Evolutionary conservation across 2,329 filamentous ascomycete genomes (phyloP).

Genomic region (Ascochyta clinopodiicola): DNA sequence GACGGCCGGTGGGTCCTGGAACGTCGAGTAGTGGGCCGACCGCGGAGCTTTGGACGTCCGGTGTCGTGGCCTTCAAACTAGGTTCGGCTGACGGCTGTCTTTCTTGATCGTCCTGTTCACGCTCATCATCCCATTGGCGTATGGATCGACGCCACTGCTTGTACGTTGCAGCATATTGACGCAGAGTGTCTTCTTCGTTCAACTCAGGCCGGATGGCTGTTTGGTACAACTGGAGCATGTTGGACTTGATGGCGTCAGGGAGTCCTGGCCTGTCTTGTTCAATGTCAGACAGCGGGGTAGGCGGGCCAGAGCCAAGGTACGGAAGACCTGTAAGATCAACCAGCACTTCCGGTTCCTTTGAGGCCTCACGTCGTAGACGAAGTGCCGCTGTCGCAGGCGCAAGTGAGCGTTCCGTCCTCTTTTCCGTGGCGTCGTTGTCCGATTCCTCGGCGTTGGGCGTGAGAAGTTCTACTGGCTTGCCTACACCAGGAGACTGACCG

Average conservation of each 20-base stretch:
- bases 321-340: slow-evolving; percentile 54
- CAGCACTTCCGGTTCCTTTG: slow-evolving; percentile 44
- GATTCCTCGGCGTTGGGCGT: slow-evolving; percentile 47
- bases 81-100: slow-evolving; percentile 47
- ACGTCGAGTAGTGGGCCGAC: slow-evolving; percentile 38
- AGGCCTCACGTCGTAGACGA: slow-evolving; percentile 37
- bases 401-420: slow-evolving; percentile 31
- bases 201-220: slow-evolving; percentile 43
- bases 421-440: slow-evolving; percentile 40
- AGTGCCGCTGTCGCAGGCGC: slow-evolving; percentile 44
- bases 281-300: slow-evolving; percentile 52
- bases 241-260: slow-evolving; percentile 44
- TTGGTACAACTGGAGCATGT: slow-evolving; percentile 44
- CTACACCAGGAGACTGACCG: slow-evolving; percentile 23
- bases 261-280: slow-evolving; percentile 48
- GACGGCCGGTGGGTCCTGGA: slow-evolving; percentile 38
- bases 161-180: slow-evolving; percentile 50
- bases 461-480: slow-evolving; percentile 33
- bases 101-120: slow-evolving; percentile 48
- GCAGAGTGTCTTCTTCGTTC: slow-evolving; percentile 35
- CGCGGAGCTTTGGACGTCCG: slow-evolving; percentile 52
- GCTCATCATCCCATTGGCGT: slow-evolving; percentile 50
- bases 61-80: slow-evolving; percentile 48
- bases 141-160: slow-evolving; percentile 51
- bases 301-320: slow-evolving; percentile 53